These are phyloP conservation scores for Penicillium oxalicum DNA, from an alignment of 2,329 filamentous ascomycete genomes.

Conservation along the genomic window DNA sequence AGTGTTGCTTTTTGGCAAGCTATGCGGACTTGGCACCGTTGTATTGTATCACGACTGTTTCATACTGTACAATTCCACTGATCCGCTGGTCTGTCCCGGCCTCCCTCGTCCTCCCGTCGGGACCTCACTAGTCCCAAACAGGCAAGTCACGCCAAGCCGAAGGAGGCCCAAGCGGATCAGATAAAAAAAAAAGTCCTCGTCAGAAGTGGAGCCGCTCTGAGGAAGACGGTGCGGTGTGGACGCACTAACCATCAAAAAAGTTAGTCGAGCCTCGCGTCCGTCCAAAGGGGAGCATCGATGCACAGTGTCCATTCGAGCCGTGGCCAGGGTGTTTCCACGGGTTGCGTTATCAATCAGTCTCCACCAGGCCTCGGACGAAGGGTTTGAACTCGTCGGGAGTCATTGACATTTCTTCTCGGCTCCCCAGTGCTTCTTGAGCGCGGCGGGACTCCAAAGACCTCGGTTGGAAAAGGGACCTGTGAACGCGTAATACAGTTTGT, in stretches of 20 bases:
- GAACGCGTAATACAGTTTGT: too few relatives aligned
- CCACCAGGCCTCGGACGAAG: slow-evolving; percentile 3
- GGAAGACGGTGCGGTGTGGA: neutral
- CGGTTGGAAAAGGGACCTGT: too few relatives aligned
- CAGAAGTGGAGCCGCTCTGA: slow-evolving; percentile 10
- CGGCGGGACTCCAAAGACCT: too few relatives aligned
- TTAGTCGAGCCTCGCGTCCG: neutral
- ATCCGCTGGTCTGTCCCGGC: too few relatives aligned
- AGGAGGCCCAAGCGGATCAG: slow-evolving; percentile 17
- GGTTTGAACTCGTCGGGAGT: neutral
- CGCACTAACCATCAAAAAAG: neutral
- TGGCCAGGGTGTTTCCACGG: slow-evolving; percentile 8
- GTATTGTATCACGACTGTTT: neutral
- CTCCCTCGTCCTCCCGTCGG: too few relatives aligned
- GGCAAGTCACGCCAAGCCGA: too few relatives aligned
- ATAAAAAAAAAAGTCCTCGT: slow-evolving; percentile 13
- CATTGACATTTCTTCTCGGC: too few relatives aligned
- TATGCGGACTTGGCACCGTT: neutral
- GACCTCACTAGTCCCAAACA: too few relatives aligned
- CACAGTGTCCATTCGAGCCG: too few relatives aligned
- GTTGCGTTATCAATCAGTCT: slow-evolving; percentile 23
- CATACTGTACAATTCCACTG: slow-evolving; percentile 9
- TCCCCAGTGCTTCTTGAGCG: too few relatives aligned
- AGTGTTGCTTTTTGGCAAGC: too few relatives aligned
- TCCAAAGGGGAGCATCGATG: neutral